Conservation (phyloP, 495 filamentous ascomycete genomes). For the Tetracladium setigerum region DNA sequence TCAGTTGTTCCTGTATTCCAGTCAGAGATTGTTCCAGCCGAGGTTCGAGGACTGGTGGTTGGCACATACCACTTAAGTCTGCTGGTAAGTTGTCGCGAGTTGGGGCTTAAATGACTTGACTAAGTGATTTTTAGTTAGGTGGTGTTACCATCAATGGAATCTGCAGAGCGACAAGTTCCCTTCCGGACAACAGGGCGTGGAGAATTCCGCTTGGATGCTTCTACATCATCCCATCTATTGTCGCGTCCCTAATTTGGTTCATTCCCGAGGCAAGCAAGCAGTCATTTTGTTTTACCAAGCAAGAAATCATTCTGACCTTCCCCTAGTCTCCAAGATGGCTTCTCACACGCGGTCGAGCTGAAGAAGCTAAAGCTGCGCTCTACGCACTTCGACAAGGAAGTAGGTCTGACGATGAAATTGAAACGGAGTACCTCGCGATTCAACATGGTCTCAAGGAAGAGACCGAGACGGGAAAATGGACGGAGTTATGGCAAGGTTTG, state of each 20-base stretch:
- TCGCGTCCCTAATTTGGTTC: constrained; percentile 23
- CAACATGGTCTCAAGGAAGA: constrained; percentile 7
- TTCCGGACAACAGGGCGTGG: constrained; percentile 32
- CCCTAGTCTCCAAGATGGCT: constrained; percentile 26
- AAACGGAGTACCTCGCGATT: constrained; percentile 8
- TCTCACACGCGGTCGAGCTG: constrained; percentile 21
- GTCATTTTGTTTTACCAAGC: constrained; percentile 16
- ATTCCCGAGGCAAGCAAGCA: constrained; percentile 37
- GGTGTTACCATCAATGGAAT: constrained; percentile 26
- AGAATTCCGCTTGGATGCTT: constrained; percentile 49
- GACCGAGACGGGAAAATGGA: constrained; percentile 19
- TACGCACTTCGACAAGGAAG: constrained; percentile 5
- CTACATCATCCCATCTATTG: constrained; percentile 32
- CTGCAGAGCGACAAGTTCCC: constrained; percentile 23
- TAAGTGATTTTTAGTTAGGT: constrained; percentile 7
- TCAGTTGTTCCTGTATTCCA: constrained; percentile 23
- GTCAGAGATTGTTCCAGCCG: constrained; percentile 13
- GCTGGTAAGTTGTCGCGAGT: too few species aligned
- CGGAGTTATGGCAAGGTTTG: constrained; percentile 23
- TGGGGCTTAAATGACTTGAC: too few species aligned
- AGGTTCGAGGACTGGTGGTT: constrained; percentile 9
- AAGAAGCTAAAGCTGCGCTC: constrained; percentile 21
- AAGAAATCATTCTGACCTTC: background rate
- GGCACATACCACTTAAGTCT: constrained; percentile 21
- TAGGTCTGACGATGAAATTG: constrained; percentile 9